Conservation (phyloP, 2,329 filamentous ascomycete species). For the Harringtonia lauricola region DNA sequence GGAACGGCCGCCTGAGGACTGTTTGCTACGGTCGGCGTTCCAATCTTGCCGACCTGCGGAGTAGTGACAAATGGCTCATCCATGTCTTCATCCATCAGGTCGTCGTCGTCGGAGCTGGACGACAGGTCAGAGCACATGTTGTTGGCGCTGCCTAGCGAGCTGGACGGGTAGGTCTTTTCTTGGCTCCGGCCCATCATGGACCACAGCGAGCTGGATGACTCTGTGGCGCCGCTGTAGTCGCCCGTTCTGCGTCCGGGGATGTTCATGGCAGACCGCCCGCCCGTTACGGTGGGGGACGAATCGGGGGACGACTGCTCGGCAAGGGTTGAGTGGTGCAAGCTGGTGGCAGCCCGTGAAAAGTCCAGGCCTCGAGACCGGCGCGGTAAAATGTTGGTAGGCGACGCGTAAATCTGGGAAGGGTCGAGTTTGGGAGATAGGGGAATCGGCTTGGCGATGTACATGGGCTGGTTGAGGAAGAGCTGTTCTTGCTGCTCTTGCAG, state of each 20-base stretch:
- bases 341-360: slow-evolving; percentile 87
- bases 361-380: slow-evolving; percentile 83
- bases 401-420: slow-evolving; percentile 72
- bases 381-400: slow-evolving; percentile 78
- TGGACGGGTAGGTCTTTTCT: slow-evolving; percentile 63
- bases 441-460: slow-evolving; percentile 35
- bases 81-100: slow-evolving; percentile 61
- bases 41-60: slow-evolving; percentile 59
- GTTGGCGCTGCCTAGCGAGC: slow-evolving; percentile 67
- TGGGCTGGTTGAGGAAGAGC: slow-evolving; percentile 20
- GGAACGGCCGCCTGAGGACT: background rate
- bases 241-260: slow-evolving; percentile 39
- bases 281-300: slow-evolving; percentile 72
- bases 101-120: slow-evolving; percentile 59
- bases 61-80: slow-evolving; percentile 76
- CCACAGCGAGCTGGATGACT: slow-evolving; percentile 63
- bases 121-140: slow-evolving; percentile 64
- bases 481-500: slow-evolving; percentile 8
- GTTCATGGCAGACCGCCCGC: slow-evolving; percentile 35
- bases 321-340: slow-evolving; percentile 88
- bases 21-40: slow-evolving; percentile 27
- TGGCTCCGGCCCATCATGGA: slow-evolving; percentile 53
- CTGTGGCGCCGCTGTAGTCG: slow-evolving; percentile 40
- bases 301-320: slow-evolving; percentile 82
- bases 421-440: slow-evolving; percentile 83